These are phyloP conservation scores for Rhizophora apiculata DNA, from an alignment of 345 rosid species.

Conservation along the genomic window DNA sequence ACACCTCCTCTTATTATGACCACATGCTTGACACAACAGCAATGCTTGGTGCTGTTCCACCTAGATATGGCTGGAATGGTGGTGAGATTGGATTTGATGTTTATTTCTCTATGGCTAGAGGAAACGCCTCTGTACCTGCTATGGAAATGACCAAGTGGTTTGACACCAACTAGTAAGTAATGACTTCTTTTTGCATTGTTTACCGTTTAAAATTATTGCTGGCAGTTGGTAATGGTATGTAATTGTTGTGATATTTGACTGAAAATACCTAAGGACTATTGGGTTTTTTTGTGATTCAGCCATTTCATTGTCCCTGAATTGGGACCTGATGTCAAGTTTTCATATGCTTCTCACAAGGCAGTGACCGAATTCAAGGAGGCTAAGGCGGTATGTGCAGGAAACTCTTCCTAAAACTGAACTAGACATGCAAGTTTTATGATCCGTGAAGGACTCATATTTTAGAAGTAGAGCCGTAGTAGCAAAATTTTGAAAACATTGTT, in stretches of 20 bases:
- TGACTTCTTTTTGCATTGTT: neutral
- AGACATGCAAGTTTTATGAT: neutral
- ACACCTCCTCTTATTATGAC: constrained; percentile 88
- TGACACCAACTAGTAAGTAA: constrained; percentile 98
- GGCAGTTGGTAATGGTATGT: neutral
- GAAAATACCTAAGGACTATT: neutral
- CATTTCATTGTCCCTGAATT: constrained; percentile 95
- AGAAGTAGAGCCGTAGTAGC: no score
- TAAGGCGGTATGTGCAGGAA: constrained; percentile 60
- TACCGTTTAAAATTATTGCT: neutral
- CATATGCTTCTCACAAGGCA: constrained; percentile 97
- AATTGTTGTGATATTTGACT: neutral
- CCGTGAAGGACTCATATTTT: neutral
- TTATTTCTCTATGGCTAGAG: constrained; percentile 98
- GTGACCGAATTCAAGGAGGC: constrained; percentile 92
- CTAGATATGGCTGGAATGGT: constrained; percentile 69
- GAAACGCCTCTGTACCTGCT: constrained; percentile 93
- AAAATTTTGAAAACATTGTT: no score
- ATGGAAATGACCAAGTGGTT: constrained; percentile 99
- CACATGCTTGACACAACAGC: constrained; percentile 91
- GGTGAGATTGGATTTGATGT: constrained; percentile 86
- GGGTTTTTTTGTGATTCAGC: constrained; percentile 36
- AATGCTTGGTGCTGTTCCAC: constrained; percentile 96
- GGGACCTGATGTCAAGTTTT: constrained; percentile 88
- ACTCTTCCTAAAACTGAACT: neutral